phyloP scores from a whole-genome alignment of 345 rosid genomes.

The Rhodamnia argentea region DNA sequence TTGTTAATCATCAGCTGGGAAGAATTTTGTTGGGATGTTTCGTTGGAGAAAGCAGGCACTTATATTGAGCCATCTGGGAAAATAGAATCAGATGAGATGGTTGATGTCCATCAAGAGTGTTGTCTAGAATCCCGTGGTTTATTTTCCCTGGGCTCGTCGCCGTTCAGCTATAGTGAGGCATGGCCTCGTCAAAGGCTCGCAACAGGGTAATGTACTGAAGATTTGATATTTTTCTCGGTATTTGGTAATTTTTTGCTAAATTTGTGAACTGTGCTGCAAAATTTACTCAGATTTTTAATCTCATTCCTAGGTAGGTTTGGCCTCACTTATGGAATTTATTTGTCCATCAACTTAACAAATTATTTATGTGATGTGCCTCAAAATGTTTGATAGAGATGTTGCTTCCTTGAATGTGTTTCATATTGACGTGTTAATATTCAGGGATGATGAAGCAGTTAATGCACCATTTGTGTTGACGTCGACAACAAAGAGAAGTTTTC shows the following conservation, averaged over 20 bases:
- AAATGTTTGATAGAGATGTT: neutral
- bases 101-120: conserved; percentile 19
- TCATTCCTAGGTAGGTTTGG: neutral
- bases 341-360: neutral
- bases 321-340: neutral
- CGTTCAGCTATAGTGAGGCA: conserved; percentile 29
- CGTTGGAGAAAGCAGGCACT: conserved; percentile 58
- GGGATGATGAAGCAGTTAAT: conserved; percentile 38
- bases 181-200: conserved; percentile 24
- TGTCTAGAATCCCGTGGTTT: conserved; percentile 18
- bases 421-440: conserved; percentile 6
- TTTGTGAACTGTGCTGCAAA: neutral
- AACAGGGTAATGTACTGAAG: conserved; percentile 28
- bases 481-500: conserved; percentile 51
- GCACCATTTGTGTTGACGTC: conserved; percentile 58
- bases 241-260: neutral
- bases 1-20: conserved; percentile 52
- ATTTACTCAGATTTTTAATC: neutral
- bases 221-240: neutral
- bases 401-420: neutral
- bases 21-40: conserved; percentile 71
- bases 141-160: conserved; percentile 16
- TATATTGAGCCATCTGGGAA: conserved; percentile 30
- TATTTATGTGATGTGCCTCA: neutral
- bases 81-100: conserved; percentile 10